Percentiles rank a stretch among this genome's conserved stretches.
These are phyloP conservation scores for Amylostereum areolatum DNA, from an alignment of 1,284 basidiomycete species.

Conservation along the genomic window DNA sequence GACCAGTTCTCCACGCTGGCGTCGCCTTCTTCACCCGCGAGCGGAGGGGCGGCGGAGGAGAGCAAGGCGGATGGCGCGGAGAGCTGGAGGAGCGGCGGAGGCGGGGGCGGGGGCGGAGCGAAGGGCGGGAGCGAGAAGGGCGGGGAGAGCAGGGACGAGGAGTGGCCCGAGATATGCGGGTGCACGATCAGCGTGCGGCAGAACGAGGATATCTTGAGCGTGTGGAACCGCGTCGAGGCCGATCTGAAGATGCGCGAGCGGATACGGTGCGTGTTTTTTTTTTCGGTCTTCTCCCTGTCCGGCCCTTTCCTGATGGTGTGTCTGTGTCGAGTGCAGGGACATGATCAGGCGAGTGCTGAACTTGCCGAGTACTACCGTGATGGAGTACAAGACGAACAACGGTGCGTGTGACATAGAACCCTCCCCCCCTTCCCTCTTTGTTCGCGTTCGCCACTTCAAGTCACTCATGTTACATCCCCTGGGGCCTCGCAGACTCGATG, in stretches of 20 bases:
- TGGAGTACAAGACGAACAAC: slow-evolving; percentile 86
- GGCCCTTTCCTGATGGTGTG: neutral
- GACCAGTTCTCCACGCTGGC: slow-evolving; percentile 72
- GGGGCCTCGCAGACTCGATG: slow-evolving; percentile 59
- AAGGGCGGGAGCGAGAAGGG: slow-evolving; percentile 19
- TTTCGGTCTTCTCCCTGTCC: slow-evolving; percentile 2
- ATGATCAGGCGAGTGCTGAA: slow-evolving; percentile 62
- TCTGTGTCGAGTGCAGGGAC: slow-evolving; percentile 40
- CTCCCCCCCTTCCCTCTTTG: neutral
- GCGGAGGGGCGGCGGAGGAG: slow-evolving; percentile 16
- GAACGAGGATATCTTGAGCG: slow-evolving; percentile 75
- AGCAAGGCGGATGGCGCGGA: slow-evolving; percentile 20
- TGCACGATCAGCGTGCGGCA: slow-evolving; percentile 80
- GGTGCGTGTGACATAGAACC: slow-evolving; percentile 34
- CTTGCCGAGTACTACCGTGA: slow-evolving; percentile 61
- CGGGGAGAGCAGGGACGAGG: slow-evolving; percentile 23
- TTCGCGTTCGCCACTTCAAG: neutral
- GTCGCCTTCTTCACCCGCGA: slow-evolving; percentile 14
- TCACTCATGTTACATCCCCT: neutral
- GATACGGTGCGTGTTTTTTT: slow-evolving; percentile 53
- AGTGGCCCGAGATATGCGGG: slow-evolving; percentile 76
- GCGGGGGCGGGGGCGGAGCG: neutral
- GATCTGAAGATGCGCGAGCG: slow-evolving; percentile 64
- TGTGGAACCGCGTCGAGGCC: slow-evolving; percentile 72
- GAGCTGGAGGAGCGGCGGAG: slow-evolving; percentile 21